Conservation (phyloP, 345 rosid species). For the Aquilaria malaccensis region DNA sequence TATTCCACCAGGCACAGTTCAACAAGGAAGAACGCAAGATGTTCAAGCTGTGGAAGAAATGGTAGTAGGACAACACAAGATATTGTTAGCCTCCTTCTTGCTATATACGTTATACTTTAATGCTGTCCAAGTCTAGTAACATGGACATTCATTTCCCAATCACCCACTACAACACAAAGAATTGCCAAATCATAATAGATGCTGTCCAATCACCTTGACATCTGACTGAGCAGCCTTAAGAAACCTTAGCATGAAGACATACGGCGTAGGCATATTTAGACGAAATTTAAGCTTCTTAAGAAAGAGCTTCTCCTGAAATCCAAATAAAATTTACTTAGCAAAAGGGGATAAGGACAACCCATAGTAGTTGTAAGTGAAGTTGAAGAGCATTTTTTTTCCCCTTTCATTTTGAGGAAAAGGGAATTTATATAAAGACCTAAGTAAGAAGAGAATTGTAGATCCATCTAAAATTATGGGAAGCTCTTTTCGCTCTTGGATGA, state of each 20-base stretch:
- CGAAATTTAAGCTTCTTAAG: slow-evolving; percentile 78
- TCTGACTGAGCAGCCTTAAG: slow-evolving; percentile 90
- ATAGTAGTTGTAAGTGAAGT: no score
- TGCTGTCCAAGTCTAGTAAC: no score
- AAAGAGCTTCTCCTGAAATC: slow-evolving; percentile 65
- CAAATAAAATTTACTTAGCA: slow-evolving; percentile 11
- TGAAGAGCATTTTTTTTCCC: no score
- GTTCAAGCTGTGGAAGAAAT: slow-evolving; percentile 64
- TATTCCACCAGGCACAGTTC: slow-evolving; percentile 82
- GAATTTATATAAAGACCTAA: no score
- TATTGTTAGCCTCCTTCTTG: slow-evolving; percentile 1
- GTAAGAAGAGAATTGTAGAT: no score
- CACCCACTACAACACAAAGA: not conserved
- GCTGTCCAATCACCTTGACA: slow-evolving; percentile 35
- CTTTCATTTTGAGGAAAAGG: no score
- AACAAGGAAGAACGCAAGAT: slow-evolving; percentile 74
- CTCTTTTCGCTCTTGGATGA: no score
- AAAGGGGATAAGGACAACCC: slow-evolving; percentile 1
- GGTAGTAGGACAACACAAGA: not conserved
- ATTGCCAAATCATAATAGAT: no score
- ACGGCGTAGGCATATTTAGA: slow-evolving; percentile 75
- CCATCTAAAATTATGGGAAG: no score
- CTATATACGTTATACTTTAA: not conserved
- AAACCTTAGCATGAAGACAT: slow-evolving; percentile 92
- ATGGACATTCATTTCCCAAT: no score